Conservation (phyloP, 768 basidiomycete species). For the Psilocybe cubensis region DNA sequence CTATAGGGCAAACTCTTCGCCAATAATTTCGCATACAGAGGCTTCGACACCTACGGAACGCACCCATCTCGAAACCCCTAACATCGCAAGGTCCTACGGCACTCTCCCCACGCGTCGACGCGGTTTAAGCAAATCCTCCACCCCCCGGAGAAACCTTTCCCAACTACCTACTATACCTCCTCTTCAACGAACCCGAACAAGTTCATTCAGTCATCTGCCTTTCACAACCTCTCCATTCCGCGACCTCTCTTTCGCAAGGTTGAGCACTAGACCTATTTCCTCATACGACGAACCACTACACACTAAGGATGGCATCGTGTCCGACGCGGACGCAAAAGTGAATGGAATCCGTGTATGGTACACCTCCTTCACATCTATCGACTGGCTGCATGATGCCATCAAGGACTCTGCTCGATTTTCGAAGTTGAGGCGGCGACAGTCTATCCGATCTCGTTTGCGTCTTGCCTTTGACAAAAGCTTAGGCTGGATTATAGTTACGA, state of each 20-base stretch:
- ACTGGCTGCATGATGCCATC: slow-evolving; percentile 97
- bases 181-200: slow-evolving; percentile 30
- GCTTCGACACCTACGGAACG: slow-evolving; percentile 16
- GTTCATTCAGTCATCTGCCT: slow-evolving; percentile 39
- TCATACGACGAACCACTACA: slow-evolving; percentile 66
- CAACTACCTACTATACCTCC: slow-evolving; percentile 38
- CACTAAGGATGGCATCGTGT: slow-evolving; percentile 39
- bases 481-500: slow-evolving; percentile 89
- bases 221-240: slow-evolving; percentile 41
- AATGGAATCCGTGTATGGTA: slow-evolving; percentile 94
- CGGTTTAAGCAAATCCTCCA: slow-evolving; percentile 31
- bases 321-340: slow-evolving; percentile 62
- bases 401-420: slow-evolving; percentile 88
- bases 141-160: slow-evolving; percentile 38
- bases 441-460: slow-evolving; percentile 65
- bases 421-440: slow-evolving; percentile 66
- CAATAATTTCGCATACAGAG: background rate
- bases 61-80: slow-evolving; percentile 15
- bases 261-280: slow-evolving; percentile 64
- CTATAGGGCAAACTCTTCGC: slow-evolving; percentile 4
- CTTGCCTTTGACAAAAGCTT: slow-evolving; percentile 75
- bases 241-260: slow-evolving; percentile 39
- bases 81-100: slow-evolving; percentile 51
- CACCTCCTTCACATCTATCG: slow-evolving; percentile 87
- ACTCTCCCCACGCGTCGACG: slow-evolving; percentile 43